Conservation (phyloP, 2,329 filamentous ascomycete species). For the Arthrobotrys iridis region DNA sequence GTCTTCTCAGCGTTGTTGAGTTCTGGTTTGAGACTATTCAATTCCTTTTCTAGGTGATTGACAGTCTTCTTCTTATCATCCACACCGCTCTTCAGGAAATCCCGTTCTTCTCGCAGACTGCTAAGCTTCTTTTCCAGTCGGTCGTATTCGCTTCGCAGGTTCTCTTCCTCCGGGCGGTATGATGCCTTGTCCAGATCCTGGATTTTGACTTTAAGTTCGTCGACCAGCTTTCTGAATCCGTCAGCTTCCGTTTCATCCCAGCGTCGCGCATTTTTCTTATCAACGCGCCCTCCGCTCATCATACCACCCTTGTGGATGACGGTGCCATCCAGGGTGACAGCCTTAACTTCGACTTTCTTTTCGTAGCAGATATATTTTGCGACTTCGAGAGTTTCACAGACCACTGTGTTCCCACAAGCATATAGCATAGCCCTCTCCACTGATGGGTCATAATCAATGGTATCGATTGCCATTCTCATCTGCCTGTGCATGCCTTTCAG, state of each 20-base stretch:
- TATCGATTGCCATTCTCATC: slow-evolving; percentile 89
- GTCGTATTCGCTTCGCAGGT: slow-evolving; percentile 78
- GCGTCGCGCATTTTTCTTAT: slow-evolving; percentile 77
- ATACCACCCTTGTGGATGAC: slow-evolving; percentile 96
- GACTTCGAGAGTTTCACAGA: slow-evolving; percentile 86
- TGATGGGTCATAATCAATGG: slow-evolving; percentile 88
- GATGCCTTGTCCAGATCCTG: slow-evolving; percentile 80
- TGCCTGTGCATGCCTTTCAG: slow-evolving; percentile 88
- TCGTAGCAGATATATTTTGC: slow-evolving; percentile 91
- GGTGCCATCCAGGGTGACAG: slow-evolving; percentile 92
- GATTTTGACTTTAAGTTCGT: slow-evolving; percentile 69
- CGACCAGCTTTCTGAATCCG: slow-evolving; percentile 75
- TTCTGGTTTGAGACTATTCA: slow-evolving; percentile 80
- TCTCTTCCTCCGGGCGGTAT: slow-evolving; percentile 79
- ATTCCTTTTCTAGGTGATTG: slow-evolving; percentile 75
- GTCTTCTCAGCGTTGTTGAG: slow-evolving; percentile 76
- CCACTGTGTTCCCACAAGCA: slow-evolving; percentile 91
- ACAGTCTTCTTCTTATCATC: slow-evolving; percentile 84
- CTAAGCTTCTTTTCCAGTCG: slow-evolving; percentile 80
- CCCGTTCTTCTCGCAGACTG: slow-evolving; percentile 78
- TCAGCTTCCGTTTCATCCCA: slow-evolving; percentile 93
- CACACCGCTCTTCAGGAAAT: slow-evolving; percentile 74
- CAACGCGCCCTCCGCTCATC: slow-evolving; percentile 92
- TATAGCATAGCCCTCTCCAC: slow-evolving; percentile 93
- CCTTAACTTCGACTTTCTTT: slow-evolving; percentile 85